These are phyloP conservation scores for Cochlearia excelsa DNA, from an alignment of 345 rosid species.

Conservation along the genomic window DNA sequence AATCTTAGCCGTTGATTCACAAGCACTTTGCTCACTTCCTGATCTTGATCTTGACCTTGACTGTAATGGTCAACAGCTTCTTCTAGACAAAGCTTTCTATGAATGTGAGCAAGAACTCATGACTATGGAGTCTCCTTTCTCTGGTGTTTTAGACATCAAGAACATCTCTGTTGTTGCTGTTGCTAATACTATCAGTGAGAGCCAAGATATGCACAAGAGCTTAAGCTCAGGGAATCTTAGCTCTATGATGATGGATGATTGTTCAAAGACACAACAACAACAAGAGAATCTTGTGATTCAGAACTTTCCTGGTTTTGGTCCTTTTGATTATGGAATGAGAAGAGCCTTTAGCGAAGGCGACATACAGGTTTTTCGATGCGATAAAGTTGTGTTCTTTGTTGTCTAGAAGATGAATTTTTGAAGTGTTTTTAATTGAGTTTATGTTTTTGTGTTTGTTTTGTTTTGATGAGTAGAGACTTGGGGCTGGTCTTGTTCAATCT, in stretches of 20 bases:
- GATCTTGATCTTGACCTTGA: conserved; percentile 50
- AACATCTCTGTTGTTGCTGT: conserved; percentile 40
- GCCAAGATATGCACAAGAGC: conserved; percentile 54
- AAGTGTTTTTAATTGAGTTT: background rate
- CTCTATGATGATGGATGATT: conserved; percentile 47
- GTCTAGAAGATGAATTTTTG: no score
- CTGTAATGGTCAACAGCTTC: conserved; percentile 58
- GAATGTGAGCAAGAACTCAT: conserved; percentile 83
- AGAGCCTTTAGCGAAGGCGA: conserved; percentile 96
- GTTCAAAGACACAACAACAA: conserved; percentile 37
- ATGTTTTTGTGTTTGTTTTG: no score
- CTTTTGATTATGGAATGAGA: conserved; percentile 80
- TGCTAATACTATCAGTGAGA: conserved; percentile 34
- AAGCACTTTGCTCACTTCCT: conserved; percentile 52
- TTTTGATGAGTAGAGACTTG: conserved; percentile 77
- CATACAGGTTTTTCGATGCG: conserved; percentile 57
- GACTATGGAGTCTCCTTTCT: conserved; percentile 49
- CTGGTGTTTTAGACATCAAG: conserved; percentile 60
- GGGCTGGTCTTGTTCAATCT: conserved; percentile 50
- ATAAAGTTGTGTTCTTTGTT: background rate
- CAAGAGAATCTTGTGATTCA: conserved; percentile 47
- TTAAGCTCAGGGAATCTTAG: conserved; percentile 70
- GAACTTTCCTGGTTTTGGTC: conserved; percentile 57
- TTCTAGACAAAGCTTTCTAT: conserved; percentile 55
- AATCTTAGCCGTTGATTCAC: conserved; percentile 49